Evolutionary conservation across 2,329 filamentous ascomycete species (phyloP).

Genomic region (Cladosporium sp.): DNA sequence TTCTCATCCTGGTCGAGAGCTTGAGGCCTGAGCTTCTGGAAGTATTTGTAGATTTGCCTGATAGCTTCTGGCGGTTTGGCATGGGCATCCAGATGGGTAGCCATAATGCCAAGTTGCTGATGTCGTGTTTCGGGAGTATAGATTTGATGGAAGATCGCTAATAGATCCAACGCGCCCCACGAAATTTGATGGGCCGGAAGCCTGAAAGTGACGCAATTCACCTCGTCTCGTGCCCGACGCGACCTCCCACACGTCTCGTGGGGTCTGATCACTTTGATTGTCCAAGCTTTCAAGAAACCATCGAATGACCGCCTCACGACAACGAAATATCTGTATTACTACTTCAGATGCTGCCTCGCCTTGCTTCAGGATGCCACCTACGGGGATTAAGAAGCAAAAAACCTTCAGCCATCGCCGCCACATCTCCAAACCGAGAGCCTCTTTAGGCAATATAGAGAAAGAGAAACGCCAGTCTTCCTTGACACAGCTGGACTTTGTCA

Average conservation of each 20-base stretch:
- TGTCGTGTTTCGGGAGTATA: neutral
- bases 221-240: no score
- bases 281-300: neutral
- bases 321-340: neutral
- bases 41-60: constrained; percentile 69
- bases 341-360: neutral
- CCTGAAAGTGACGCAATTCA: no score
- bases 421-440: constrained; percentile 7
- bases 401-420: constrained; percentile 8
- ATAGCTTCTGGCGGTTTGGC: constrained; percentile 70
- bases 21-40: constrained; percentile 47
- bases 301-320: neutral
- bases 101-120: neutral
- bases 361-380: neutral
- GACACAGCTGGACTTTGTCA: constrained; percentile 15
- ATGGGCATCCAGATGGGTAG: constrained; percentile 61
- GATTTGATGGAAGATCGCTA: neutral
- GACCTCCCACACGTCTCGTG: neutral
- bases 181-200: no score
- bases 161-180: no score
- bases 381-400: constrained; percentile 7
- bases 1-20: neutral
- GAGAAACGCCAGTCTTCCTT: constrained; percentile 14
- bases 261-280: neutral
- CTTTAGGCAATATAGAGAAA: neutral